Evolutionary conservation across 768 basidiomycete species (phyloP).

Genomic region (Leucogyrophana mollusca): DNA sequence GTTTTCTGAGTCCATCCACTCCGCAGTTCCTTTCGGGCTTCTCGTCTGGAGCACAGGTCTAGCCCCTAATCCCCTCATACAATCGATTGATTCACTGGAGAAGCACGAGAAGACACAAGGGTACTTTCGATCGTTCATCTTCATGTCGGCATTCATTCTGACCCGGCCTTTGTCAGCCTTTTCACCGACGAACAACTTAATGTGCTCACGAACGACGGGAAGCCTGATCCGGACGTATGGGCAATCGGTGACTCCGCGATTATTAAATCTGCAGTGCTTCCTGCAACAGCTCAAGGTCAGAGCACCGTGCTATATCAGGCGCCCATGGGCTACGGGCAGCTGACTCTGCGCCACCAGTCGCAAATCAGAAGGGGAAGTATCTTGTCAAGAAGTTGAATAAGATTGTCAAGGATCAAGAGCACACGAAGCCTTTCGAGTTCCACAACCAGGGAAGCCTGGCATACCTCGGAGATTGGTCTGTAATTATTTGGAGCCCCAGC

Average conservation of each 20-base stretch:
- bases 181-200: conserved; percentile 60
- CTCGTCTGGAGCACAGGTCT: conserved; percentile 89
- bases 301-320: conserved; percentile 12
- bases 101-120: conserved; percentile 62
- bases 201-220: conserved; percentile 51
- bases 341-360: conserved; percentile 44
- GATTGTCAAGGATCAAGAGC: conserved; percentile 48
- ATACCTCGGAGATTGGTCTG: conserved; percentile 72
- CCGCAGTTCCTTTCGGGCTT: conserved; percentile 72
- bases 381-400: conserved; percentile 65
- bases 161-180: conserved; percentile 30
- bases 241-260: conserved; percentile 79
- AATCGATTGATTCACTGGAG: conserved; percentile 53
- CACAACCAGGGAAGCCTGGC: conserved; percentile 74
- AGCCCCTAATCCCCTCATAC: conserved; percentile 76
- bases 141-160: conserved; percentile 18
- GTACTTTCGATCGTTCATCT: conserved; percentile 22
- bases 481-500: neutral
- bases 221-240: conserved; percentile 67
- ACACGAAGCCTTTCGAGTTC: conserved; percentile 61
- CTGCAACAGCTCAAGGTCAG: conserved; percentile 83
- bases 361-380: conserved; percentile 74
- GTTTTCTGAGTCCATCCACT: conserved; percentile 6
- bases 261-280: conserved; percentile 56
- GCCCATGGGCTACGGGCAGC: conserved; percentile 18